Evolutionary conservation across 768 basidiomycete genomes (phyloP), one percentile per base, ranked within the genome.

Genomic region (Lentinus brumalis): DNA sequence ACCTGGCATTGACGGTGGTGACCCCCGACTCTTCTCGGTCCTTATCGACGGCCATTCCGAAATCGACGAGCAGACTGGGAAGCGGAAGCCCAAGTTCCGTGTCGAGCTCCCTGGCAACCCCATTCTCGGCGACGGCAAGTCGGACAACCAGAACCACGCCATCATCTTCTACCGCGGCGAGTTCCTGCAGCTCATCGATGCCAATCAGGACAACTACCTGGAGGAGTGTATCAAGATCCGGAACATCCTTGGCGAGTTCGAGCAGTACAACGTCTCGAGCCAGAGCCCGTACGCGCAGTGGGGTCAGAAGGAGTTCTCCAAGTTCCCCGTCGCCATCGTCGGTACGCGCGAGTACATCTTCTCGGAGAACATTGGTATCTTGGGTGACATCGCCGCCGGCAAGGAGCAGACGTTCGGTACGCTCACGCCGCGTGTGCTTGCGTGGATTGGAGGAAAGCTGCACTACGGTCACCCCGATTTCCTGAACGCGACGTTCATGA

Each of bases 391-490:
- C 64, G 97, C 97, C 50, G 97, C 97, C 60, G 97, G 97, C 52
- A 98, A 99, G 81, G 97, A 99, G 78, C 97, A 99, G 77, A 99
- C 97, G 49, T 99, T 99, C 76, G 97, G 97, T 77, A 99, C 97
- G 10, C 88, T 98, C 83, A 94, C 96, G 0, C 96, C 96, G 42
- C 90, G 96, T 71, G 89, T 92, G 0, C 79, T 97, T 62, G 92
- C 96, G 3, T 98, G 94, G 91, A 96, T 98, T 59, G 97, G 97
- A 41, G 97, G 97, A 62, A 98, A 98, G 74, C 81, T 98, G 66
- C 97, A 98, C 77, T 98, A 98, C 69, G 97, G 97, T 57, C 97
- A 98, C 76, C 97, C 97, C 8, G 97, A 99, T 86, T 98, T 99
- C 84, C 81, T 99, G 61, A 97, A 97, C 73, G 96, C 91, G 44